A percentile compares a stretch with the other conserved stretches of the same genome.
These are phyloP conservation scores for Suillus americanus DNA, from an alignment of 768 basidiomycete genomes.

Conservation along the genomic window DNA sequence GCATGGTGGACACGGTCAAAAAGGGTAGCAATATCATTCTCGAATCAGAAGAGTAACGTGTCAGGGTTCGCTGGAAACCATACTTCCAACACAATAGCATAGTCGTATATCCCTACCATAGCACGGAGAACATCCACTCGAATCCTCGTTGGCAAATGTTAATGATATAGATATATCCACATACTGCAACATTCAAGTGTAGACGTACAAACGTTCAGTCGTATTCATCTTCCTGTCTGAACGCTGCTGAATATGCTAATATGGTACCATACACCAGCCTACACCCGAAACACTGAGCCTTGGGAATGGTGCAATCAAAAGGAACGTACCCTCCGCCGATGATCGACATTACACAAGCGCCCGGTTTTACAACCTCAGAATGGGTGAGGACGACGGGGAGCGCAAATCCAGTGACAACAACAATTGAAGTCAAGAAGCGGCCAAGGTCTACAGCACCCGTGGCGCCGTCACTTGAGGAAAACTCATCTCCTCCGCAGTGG, in stretches of 20 bases:
- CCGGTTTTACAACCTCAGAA: slow-evolving; percentile 79
- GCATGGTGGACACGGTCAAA: slow-evolving; percentile 32
- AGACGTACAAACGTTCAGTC: slow-evolving; percentile 39
- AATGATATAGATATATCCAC: slow-evolving; percentile 15
- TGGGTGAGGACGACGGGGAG: slow-evolving; percentile 91
- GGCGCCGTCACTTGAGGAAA: slow-evolving; percentile 72
- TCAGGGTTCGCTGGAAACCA: neutral
- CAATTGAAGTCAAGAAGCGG: slow-evolving; percentile 86
- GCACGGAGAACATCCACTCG: neutral
- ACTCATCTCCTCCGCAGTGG: slow-evolving; percentile 91
- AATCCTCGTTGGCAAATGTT: neutral
- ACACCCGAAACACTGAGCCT: slow-evolving; percentile 6
- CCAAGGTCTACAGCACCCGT: slow-evolving; percentile 84
- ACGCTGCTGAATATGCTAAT: slow-evolving; percentile 80
- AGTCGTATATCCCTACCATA: neutral
- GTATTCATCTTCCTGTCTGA: slow-evolving; percentile 78
- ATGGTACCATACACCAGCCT: slow-evolving; percentile 91
- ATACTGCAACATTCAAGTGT: slow-evolving; percentile 12
- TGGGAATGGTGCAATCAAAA: slow-evolving; percentile 8
- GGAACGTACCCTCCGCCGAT: slow-evolving; percentile 80
- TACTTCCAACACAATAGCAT: neutral
- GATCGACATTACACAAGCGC: slow-evolving; percentile 93
- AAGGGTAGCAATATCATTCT: neutral
- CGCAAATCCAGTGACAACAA: slow-evolving; percentile 93
- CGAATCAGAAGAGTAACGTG: neutral